A percentile compares a stretch with the other conserved stretches of the same genome.
Evolutionary conservation across 2,329 filamentous ascomycete genomes (phyloP).

Genomic region (Alternaria conjuncta): DNA sequence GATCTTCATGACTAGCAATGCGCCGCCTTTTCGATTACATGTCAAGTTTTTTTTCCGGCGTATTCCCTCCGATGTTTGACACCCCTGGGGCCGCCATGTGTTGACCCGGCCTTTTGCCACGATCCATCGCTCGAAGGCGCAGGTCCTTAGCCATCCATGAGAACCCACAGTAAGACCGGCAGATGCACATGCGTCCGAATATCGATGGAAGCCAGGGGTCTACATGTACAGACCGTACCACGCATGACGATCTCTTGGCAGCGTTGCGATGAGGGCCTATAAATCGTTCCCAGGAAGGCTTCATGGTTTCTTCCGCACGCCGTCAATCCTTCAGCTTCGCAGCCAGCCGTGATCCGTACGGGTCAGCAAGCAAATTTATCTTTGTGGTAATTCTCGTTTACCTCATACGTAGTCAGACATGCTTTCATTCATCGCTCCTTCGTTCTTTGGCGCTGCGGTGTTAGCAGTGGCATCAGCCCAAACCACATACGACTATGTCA

Average conservation of each 20-base stretch:
- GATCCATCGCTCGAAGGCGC: neutral
- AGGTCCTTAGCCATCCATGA: neutral
- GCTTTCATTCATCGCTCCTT: neutral
- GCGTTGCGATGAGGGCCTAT: neutral
- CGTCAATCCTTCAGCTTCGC: neutral
- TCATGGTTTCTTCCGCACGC: neutral
- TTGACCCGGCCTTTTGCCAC: neutral
- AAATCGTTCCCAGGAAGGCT: neutral
- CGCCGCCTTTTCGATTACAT: neutral
- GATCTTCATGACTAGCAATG: neutral
- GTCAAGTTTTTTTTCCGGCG: neutral
- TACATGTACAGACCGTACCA: neutral
- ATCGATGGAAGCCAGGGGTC: neutral
- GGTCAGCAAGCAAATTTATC: neutral
- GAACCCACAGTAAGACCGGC: neutral
- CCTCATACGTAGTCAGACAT: neutral
- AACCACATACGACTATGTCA: constrained; percentile 29
- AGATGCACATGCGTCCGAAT: neutral
- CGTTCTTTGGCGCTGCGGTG: neutral
- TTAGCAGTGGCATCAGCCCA: neutral
- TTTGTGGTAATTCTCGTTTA: neutral
- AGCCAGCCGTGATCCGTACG: neutral
- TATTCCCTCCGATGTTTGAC: neutral
- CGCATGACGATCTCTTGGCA: neutral
- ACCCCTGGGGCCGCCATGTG: neutral